Base-by-base conservation (phyloP, 176 grass and related monocot genomes). In the Pontederia paniculata region DNA sequence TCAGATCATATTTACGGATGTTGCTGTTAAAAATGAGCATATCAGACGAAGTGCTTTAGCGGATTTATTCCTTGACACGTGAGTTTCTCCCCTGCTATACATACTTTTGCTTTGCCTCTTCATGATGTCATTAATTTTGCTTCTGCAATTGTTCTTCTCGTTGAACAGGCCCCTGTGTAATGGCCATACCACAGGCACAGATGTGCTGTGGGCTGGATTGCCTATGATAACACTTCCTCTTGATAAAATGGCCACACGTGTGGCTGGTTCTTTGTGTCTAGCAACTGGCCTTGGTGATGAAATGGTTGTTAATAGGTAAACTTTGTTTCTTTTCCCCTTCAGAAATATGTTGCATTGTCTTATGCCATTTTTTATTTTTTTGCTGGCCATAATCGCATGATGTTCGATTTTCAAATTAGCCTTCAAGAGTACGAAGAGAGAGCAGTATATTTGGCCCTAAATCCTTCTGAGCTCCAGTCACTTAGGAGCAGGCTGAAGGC, bases 11-110 rank as follows among this genome's bases (percentile, higher is more conserved):
- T 88, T 94, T 63, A 94, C 88, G 5, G 88, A 94, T n/a, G 88
- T 94, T 70, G 88, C 88, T 62, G 68, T 86, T 63, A 94, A 94
- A 72, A 83, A 81, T 74, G 88, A 94, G 63, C 88, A 94, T 70
- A 94, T 94, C 60, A 54, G 74, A 41, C 88, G 88, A 23, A 84
- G 88, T 70, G 58, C 77, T 57, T 80, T 94, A 70, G 88, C 88
- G 47, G 88, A 94, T 59, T 80, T 94, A 78, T 94, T 84, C 63
- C 80, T 94, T 55, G 88, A 94, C 67, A 94, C 88, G 88, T 94
- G 54, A 54, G 83, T 44, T 21, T 37, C 28, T 37, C 28, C 79
- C 72, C 45, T 59, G 65, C 25, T 21, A 37, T 37, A 37, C 0
- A 37, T 37, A 37, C 23, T 12, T 60, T 2, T 61, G 12, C 60